phyloP scores from a whole-genome alignment of 2,329 filamentous ascomycete genomes.

The Huntiella abstrusa region DNA sequence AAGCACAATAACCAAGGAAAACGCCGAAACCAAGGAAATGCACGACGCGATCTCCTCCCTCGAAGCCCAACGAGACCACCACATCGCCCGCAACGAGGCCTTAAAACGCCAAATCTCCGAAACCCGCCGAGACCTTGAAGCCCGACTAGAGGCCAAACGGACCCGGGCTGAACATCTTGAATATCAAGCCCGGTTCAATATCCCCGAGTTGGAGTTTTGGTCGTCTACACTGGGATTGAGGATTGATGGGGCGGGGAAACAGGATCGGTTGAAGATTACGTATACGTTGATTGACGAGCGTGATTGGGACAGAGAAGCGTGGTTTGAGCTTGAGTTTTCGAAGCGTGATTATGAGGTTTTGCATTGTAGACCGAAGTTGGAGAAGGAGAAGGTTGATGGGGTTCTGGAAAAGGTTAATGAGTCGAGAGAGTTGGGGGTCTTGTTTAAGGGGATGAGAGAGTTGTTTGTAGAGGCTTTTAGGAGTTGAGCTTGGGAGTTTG shows the following conservation, averaged over 20 bases:
- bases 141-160: constrained; percentile 50
- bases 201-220: constrained; percentile 92
- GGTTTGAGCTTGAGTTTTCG: constrained; percentile 77
- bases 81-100: constrained; percentile 35
- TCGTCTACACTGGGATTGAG: constrained; percentile 72
- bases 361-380: constrained; percentile 64
- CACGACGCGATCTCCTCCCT: constrained; percentile 40
- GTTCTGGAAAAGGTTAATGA: constrained; percentile 70
- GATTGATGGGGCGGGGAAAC: constrained; percentile 73
- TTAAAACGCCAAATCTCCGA: constrained; percentile 44
- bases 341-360: constrained; percentile 71
- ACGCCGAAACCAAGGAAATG: constrained; percentile 60
- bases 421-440: constrained; percentile 47
- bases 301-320: constrained; percentile 75
- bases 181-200: constrained; percentile 70
- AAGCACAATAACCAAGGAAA: constrained; percentile 58
- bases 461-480: constrained; percentile 53
- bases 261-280: constrained; percentile 75
- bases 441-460: constrained; percentile 69
- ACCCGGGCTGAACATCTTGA: constrained; percentile 58
- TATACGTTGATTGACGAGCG: constrained; percentile 75
- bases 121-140: constrained; percentile 51
- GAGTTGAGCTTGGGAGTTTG: constrained; percentile 10
- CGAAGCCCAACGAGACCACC: constrained; percentile 39
- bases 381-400: constrained; percentile 56